These are phyloP conservation scores for Gymnopilus junonius DNA, from an alignment of 768 basidiomycete genomes.

Conservation along the genomic window DNA sequence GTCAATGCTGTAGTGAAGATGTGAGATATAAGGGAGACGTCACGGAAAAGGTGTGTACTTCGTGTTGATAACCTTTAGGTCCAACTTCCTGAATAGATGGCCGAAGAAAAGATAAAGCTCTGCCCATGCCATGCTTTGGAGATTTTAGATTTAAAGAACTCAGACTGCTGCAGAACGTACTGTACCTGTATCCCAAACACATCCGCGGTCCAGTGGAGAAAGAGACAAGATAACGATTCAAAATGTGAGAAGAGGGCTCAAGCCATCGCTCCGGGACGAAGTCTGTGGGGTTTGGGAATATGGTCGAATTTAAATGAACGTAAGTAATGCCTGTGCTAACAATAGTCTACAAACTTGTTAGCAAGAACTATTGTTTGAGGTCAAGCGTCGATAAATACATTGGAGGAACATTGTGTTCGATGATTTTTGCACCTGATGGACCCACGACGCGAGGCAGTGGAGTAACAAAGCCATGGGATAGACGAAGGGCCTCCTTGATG, in stretches of 20 bases:
- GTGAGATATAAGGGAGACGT: not conserved
- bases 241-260: conserved; percentile 28
- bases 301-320: conserved; percentile 39
- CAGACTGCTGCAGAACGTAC: conserved; percentile 25
- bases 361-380: not conserved
- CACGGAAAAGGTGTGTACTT: conserved; percentile 24
- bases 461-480: conserved; percentile 45
- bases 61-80: conserved; percentile 36
- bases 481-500: conserved; percentile 50
- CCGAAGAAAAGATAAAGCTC: conserved; percentile 46
- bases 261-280: conserved; percentile 52
- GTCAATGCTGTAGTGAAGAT: conserved; percentile 21
- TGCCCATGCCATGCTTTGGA: conserved; percentile 44
- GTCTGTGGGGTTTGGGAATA: conserved; percentile 41
- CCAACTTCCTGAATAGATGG: conserved; percentile 43
- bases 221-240: conserved; percentile 42
- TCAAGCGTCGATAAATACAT: conserved; percentile 30
- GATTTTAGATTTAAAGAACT: not conserved
- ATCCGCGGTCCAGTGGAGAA: conserved; percentile 51
- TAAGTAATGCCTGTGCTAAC: conserved; percentile 44
- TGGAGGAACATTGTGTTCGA: conserved; percentile 40
- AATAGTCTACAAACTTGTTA: conserved; percentile 34
- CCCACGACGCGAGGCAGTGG: conserved; percentile 49
- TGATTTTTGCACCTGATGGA: conserved; percentile 35
- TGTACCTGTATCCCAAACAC: conserved; percentile 50